Percentiles rank a stretch among this genome's conserved stretches.
Evolutionary conservation across 2,329 filamentous ascomycete genomes (phyloP).

Genomic region (Periconia macrospinosa): DNA sequence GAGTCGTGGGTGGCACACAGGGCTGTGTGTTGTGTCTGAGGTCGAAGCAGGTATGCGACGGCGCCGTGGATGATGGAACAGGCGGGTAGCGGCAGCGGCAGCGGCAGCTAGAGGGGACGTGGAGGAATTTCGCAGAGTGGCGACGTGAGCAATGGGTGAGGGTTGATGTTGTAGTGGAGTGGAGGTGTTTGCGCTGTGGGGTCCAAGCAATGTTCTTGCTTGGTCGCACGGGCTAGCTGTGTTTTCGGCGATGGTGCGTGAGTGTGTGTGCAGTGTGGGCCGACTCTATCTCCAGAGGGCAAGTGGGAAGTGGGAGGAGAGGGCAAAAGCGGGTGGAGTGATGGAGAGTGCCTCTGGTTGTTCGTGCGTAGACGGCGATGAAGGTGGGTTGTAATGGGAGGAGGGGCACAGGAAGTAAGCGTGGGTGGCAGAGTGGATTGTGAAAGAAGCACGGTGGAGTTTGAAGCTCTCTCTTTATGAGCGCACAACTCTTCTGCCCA

Average conservation of each 20-base stretch:
- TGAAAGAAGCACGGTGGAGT: neutral
- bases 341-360: neutral
- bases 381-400: too few relatives aligned
- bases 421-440: neutral
- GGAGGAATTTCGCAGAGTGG: neutral
- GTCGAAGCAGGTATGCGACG: neutral
- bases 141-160: neutral
- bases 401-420: neutral
- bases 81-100: neutral
- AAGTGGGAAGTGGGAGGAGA: neutral
- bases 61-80: neutral
- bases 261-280: neutral
- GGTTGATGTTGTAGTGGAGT: neutral
- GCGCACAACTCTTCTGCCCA: constrained; percentile 10
- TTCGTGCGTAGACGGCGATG: too few relatives aligned
- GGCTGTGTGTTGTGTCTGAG: neutral
- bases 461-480: constrained; percentile 27
- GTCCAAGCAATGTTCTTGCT: neutral
- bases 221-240: neutral
- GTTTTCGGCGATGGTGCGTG: neutral
- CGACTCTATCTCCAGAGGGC: neutral
- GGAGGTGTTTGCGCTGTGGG: neutral
- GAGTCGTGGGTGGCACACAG: neutral
- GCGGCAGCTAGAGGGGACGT: too few relatives aligned
- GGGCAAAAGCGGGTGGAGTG: neutral